These are phyloP conservation scores for Alternaria triticina DNA, from an alignment of 2,329 filamentous ascomycete species.

Conservation along the genomic window DNA sequence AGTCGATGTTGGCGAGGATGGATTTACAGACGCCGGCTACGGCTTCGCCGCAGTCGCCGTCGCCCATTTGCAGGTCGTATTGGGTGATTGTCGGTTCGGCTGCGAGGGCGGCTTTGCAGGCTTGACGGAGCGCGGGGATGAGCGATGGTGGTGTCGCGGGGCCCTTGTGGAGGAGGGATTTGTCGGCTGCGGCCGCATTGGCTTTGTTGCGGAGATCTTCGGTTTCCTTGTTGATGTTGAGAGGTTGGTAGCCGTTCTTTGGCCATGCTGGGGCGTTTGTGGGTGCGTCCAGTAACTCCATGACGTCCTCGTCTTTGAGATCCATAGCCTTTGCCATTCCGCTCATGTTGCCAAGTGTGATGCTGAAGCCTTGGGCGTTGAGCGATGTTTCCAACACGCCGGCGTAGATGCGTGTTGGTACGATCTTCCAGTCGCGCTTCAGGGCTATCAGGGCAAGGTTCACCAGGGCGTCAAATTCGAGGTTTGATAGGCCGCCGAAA, in stretches of 20 bases:
- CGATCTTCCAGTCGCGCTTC: slow-evolving; percentile 56
- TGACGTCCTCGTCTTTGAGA: slow-evolving; percentile 50
- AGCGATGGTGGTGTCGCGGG: slow-evolving; percentile 50
- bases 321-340: slow-evolving; percentile 52
- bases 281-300: slow-evolving; percentile 57
- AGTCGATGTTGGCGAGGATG: slow-evolving; percentile 56
- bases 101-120: slow-evolving; percentile 57
- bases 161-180: slow-evolving; percentile 27
- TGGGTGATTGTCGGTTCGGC: slow-evolving; percentile 70
- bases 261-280: slow-evolving; percentile 62
- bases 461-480: slow-evolving; percentile 58
- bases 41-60: slow-evolving; percentile 82
- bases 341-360: slow-evolving; percentile 61
- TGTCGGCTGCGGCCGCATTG: slow-evolving; percentile 31
- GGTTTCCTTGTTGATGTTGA: slow-evolving; percentile 33
- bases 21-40: slow-evolving; percentile 70
- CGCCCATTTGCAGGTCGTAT: slow-evolving; percentile 82
- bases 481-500: slow-evolving; percentile 56
- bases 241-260: slow-evolving; percentile 52
- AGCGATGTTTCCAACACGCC: slow-evolving; percentile 61
- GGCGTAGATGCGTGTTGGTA: slow-evolving; percentile 55
- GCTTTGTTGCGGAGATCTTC: slow-evolving; percentile 36
- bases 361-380: slow-evolving; percentile 63
- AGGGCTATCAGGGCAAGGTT: slow-evolving; percentile 52
- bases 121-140: slow-evolving; percentile 49